Evolutionary conservation across 768 basidiomycete genomes (phyloP).

Genomic region (Collybia sp.): DNA sequence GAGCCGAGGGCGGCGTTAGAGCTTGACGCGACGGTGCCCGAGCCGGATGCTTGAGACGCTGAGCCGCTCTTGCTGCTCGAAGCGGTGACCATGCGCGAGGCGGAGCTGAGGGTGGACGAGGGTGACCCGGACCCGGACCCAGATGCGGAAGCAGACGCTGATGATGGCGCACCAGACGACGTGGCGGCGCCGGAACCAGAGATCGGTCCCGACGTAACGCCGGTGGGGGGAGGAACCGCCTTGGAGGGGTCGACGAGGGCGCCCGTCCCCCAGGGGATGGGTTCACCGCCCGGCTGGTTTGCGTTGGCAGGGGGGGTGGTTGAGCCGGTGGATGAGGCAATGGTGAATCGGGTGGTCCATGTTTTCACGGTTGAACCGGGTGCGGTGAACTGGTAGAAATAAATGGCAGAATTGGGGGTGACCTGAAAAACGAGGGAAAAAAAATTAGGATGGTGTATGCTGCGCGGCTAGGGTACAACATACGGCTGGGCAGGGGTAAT

Average conservation of each 20-base stretch:
- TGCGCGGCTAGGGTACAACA: constrained; percentile 10
- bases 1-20: constrained; percentile 11
- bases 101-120: neutral
- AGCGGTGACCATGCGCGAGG: neutral
- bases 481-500: constrained; percentile 66
- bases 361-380: constrained; percentile 30
- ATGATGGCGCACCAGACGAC: constrained; percentile 8
- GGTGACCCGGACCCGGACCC: neutral
- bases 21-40: constrained; percentile 1
- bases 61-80: constrained; percentile 8
- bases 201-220: constrained; percentile 4
- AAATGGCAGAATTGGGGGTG: constrained; percentile 57
- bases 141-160: constrained; percentile 2
- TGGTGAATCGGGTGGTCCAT: constrained; percentile 80
- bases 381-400: constrained; percentile 76
- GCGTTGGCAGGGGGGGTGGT: constrained; percentile 44
- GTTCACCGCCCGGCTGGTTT: constrained; percentile 46
- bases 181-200: constrained; percentile 6
- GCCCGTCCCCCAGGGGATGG: constrained; percentile 68
- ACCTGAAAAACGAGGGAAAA: constrained; percentile 36
- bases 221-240: constrained; percentile 32
- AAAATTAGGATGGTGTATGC: neutral
- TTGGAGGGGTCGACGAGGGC: constrained; percentile 41
- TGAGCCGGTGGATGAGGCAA: constrained; percentile 45
- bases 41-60: constrained; percentile 5